Evolutionary conservation across 148 eudicot genomes (phyloP).

Genomic region (Heliosperma pusillum): DNA sequence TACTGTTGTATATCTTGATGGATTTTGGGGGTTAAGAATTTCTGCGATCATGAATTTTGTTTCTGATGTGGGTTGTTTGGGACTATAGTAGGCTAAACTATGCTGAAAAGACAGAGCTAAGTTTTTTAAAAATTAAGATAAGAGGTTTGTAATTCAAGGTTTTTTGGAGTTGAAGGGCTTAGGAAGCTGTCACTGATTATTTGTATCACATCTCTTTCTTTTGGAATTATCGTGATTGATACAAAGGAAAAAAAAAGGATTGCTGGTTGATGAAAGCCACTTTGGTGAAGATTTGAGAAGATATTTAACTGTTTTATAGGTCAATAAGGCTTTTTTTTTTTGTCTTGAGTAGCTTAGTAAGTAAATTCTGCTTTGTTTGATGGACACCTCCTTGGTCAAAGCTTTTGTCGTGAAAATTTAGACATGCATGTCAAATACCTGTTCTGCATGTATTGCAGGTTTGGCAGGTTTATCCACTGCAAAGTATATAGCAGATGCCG

Average conservation of each 20-base stretch:
- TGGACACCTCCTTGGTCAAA: not conserved
- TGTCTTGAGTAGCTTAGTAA: not conserved
- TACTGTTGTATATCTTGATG: too few species aligned
- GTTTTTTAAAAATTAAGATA: not conserved
- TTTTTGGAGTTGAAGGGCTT: too few species aligned
- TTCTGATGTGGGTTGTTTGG: not conserved
- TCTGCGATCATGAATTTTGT: too few species aligned
- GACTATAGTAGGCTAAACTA: not conserved
- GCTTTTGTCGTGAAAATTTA: not conserved
- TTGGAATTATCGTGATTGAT: too few species aligned
- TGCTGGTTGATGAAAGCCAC: too few species aligned
- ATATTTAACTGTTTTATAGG: not conserved
- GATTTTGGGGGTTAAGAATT: too few species aligned
- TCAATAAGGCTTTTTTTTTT: not conserved
- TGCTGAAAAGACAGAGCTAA: not conserved
- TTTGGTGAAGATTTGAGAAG: not conserved
- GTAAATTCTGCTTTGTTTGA: not conserved
- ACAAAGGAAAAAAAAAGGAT: too few species aligned
- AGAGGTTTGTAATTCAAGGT: not conserved
- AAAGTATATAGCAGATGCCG: conserved; percentile 96
- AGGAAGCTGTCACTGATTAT: too few species aligned
- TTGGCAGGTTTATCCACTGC: conserved; percentile 98
- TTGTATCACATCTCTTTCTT: too few species aligned
- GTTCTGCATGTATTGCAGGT: conserved; percentile 43
- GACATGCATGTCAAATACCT: not conserved